Conservation (phyloP, 2,329 filamentous ascomycete genomes). For the Cercospora zeae-maydis region DNA sequence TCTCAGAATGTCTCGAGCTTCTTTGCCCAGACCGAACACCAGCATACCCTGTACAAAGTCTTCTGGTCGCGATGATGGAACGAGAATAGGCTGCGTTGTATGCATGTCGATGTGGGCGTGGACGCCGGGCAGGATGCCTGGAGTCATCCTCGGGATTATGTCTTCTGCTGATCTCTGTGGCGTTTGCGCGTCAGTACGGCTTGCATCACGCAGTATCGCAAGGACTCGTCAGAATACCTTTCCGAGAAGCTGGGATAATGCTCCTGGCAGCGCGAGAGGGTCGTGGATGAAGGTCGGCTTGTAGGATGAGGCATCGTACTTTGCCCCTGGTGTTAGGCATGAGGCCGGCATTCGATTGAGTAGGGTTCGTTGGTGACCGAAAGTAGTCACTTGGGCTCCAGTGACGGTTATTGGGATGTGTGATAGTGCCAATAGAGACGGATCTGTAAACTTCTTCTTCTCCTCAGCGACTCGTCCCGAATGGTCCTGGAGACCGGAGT, state of each 20-base stretch:
- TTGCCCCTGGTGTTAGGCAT: conserved; percentile 42
- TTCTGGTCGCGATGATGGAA: conserved; percentile 17
- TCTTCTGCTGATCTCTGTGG: conserved; percentile 19
- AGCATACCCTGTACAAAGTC: conserved; percentile 32
- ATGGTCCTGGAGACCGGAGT: neutral
- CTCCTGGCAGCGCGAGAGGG: conserved; percentile 51
- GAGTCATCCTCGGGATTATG: conserved; percentile 30
- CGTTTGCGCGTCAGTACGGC: neutral
- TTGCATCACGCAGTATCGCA: neutral
- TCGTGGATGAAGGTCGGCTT: conserved; percentile 53
- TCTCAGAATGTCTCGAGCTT: conserved; percentile 23
- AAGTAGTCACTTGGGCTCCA: conserved; percentile 9
- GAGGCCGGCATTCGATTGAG: conserved; percentile 39
- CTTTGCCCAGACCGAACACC: conserved; percentile 28
- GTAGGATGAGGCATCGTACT: conserved; percentile 47
- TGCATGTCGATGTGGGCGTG: conserved; percentile 23
- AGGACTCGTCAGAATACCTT: conserved; percentile 18
- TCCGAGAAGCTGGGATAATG: conserved; percentile 34
- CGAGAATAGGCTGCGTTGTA: conserved; percentile 24
- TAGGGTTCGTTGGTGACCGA: conserved; percentile 28
- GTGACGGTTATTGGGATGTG: neutral
- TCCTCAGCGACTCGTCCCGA: neutral
- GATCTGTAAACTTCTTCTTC: neutral
- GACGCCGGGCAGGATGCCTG: conserved; percentile 27
- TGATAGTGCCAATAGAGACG: neutral